Base-by-base conservation (phyloP, 1,139 yeast genomes). In the Neolecta irregularis region DNA sequence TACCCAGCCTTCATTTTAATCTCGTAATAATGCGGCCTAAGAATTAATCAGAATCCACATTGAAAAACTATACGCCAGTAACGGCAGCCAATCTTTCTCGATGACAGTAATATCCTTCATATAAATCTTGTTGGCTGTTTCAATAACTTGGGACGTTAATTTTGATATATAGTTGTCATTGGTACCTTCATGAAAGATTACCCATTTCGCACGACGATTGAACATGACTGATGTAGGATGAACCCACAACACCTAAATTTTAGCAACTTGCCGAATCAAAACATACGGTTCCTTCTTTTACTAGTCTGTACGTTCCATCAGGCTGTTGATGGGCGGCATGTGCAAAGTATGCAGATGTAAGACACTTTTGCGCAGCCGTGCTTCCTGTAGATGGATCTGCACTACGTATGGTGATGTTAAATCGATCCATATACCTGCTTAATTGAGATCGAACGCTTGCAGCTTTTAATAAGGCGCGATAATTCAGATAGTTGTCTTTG, bases 401-500 rank as follows among this genome's bases (percentile, higher is more conserved):
- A 5, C 37, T 15, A 7, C 35, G 18, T 9, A 9, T 32, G 17
- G 26, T 13, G 3, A 40, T 26, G 11, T 35, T 38, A 12, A 45
- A 62, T 41, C 70, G 64, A 43, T 68, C 69, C 85, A 79, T 75
- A 46, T 77, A 61, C 46, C 81, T 64, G 36, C 65, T 64, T 46
- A 79, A 62, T 56, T 79, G 92, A 35, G 67, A 61, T 47, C 92
- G 64, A 34, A 79, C 80, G 47, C 67, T 76, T 44, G 68, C 71
- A 5, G 88, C 92, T 19, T 75, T 68, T 26, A 67, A 61, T 36
- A 81, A 60, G 1, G 92, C 71, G 56, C 91, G 65, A 53, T 73
- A 74, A 32, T 77, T 74, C 37, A 81, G 58, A 55, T 68, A 80
- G 51, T 78, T 69, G 43, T 76, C 81, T 45, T 83, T 69, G 52